Conservation (phyloP, 2,329 filamentous ascomycete genomes). For the Cladosporium sp. region DNA sequence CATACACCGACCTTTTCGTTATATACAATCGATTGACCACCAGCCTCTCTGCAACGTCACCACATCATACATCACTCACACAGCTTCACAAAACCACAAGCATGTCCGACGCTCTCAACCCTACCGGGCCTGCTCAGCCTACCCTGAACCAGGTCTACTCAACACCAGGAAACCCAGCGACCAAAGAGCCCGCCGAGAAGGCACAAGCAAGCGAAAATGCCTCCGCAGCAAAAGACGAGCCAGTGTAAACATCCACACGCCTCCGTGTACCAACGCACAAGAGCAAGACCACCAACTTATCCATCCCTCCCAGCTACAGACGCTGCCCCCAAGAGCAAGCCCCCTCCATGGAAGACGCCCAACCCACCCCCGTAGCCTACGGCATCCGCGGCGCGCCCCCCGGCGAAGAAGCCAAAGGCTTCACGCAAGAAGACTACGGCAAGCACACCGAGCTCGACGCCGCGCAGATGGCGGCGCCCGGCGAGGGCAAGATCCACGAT, state of each 20-base stretch:
- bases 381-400: conserved; percentile 47
- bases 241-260: conserved; percentile 18
- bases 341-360: conserved; percentile 38
- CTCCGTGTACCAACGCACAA: background rate
- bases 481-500: conserved; percentile 46
- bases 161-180: conserved; percentile 48
- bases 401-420: conserved; percentile 46
- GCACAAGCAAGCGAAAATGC: conserved; percentile 35
- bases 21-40: background rate
- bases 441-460: conserved; percentile 48
- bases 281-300: background rate
- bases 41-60: background rate
- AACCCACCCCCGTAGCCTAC: conserved; percentile 39
- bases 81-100: background rate
- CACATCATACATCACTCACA: background rate
- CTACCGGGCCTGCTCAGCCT: conserved; percentile 47
- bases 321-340: conserved; percentile 43
- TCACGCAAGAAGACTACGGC: conserved; percentile 44
- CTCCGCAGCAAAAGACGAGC: background rate
- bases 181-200: conserved; percentile 43
- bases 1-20: background rate
- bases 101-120: conserved; percentile 43
- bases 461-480: conserved; percentile 50
- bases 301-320: conserved; percentile 30
- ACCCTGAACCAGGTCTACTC: conserved; percentile 47